Evolutionary conservation across 2,329 filamentous ascomycete species (phyloP).

Genomic region (Cordyceps javanica): DNA sequence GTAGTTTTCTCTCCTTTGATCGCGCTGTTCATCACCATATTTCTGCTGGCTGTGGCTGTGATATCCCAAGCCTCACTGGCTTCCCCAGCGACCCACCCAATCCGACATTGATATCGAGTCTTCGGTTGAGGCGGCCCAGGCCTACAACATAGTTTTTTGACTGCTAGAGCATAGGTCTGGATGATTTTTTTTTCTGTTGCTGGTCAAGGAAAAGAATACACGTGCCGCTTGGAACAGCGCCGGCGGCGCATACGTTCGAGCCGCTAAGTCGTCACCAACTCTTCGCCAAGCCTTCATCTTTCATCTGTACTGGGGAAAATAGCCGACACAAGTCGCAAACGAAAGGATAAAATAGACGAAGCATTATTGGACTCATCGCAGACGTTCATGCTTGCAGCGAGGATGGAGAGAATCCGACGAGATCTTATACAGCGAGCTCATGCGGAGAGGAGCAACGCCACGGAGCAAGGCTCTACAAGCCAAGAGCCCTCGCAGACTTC

Average conservation of each 20-base stretch:
- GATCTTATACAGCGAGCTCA: slow-evolving; percentile 6
- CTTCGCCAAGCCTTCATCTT: no score
- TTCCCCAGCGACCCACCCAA: background rate
- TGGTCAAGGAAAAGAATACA: background rate
- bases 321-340: background rate
- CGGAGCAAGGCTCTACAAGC: background rate
- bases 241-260: background rate
- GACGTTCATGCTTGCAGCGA: background rate
- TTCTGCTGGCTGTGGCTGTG: background rate
- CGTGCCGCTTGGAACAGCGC: background rate
- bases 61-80: background rate
- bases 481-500: background rate
- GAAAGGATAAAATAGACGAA: background rate
- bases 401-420: background rate
- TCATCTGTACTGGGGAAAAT: no score
- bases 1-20: background rate
- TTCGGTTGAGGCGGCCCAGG: background rate
- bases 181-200: background rate
- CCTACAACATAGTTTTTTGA: no score
- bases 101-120: background rate
- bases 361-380: background rate
- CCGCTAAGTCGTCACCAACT: background rate
- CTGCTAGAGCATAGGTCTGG: no score
- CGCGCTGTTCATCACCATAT: background rate
- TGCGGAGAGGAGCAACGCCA: background rate